A percentile compares a stretch with the other conserved stretches of the same genome.
These are phyloP conservation scores for Mycena leptocephala DNA, from an alignment of 768 basidiomycete genomes.

Conservation along the genomic window DNA sequence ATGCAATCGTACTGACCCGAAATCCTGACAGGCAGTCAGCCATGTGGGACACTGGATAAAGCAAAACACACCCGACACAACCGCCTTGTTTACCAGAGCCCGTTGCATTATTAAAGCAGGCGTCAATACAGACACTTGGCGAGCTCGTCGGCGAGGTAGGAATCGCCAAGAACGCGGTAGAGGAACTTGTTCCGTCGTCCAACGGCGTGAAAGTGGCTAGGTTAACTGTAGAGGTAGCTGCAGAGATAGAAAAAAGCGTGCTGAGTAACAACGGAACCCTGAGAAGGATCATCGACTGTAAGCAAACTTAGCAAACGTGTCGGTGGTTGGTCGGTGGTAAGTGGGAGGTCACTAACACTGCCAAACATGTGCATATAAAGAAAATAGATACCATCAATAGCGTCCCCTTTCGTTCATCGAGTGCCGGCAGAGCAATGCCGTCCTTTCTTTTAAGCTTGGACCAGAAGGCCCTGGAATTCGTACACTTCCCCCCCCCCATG, in stretches of 20 bases:
- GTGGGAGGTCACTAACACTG: no score
- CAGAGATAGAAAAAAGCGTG: not conserved
- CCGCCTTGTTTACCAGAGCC: constrained; percentile 20
- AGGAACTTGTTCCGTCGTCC: not conserved
- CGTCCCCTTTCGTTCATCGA: not conserved
- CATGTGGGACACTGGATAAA: not conserved
- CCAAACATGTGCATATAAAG: not conserved
- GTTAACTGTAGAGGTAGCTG: not conserved
- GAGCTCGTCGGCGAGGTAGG: not conserved
- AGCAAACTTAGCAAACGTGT: no score
- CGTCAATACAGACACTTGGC: constrained; percentile 18
- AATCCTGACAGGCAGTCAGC: not conserved
- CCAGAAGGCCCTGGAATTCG: no score
- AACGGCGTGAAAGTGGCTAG: constrained; percentile 12
- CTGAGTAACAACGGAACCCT: not conserved
- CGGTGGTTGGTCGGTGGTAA: no score
- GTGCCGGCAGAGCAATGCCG: not conserved
- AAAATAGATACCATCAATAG: not conserved
- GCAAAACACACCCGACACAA: constrained; percentile 9
- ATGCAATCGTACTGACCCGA: constrained; percentile 29
- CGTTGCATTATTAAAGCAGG: constrained; percentile 32
- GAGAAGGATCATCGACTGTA: not conserved
- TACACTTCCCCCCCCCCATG: not conserved
- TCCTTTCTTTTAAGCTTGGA: not conserved
- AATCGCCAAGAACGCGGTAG: not conserved